A percentile compares a stretch with the other conserved stretches of the same genome.
These are phyloP conservation scores for Leccinum boreale DNA, from an alignment of 768 basidiomycete species.

Conservation along the genomic window DNA sequence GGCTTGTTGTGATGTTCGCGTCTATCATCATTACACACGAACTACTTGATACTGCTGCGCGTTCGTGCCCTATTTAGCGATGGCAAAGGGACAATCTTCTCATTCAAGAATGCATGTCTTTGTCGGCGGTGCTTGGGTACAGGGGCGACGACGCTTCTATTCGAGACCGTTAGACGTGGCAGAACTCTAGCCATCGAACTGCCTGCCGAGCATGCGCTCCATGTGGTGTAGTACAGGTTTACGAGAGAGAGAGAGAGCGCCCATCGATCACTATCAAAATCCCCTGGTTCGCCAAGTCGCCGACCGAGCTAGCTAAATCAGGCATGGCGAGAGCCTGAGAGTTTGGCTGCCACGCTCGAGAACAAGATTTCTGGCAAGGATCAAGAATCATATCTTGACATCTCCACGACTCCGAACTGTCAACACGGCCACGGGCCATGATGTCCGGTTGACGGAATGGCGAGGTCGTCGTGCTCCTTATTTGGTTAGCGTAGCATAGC, in stretches of 20 bases:
- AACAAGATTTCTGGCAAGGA: not conserved
- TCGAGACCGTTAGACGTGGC: not conserved
- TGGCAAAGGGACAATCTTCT: not conserved
- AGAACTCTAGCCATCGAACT: not conserved
- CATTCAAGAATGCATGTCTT: not conserved
- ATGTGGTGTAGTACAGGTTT: not conserved
- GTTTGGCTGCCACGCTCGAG: not conserved
- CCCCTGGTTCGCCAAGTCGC: not conserved
- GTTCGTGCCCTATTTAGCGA: not conserved
- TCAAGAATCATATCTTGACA: not conserved
- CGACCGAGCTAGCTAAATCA: not conserved
- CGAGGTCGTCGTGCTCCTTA: not conserved
- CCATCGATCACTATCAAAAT: not conserved
- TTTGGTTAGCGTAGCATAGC: not conserved
- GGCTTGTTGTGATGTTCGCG: not conserved
- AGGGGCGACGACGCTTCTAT: not conserved
- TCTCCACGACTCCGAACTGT: not conserved
- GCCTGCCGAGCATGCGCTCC: not conserved
- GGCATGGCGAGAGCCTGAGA: not conserved
- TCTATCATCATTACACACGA: not conserved
- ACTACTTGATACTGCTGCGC: not conserved
- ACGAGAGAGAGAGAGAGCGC: not conserved
- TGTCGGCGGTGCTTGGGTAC: not conserved
- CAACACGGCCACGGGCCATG: not conserved
- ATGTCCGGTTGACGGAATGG: not conserved